Base-by-base conservation (phyloP, 441 rosid species). In the Gossypium schwendimanii region DNA sequence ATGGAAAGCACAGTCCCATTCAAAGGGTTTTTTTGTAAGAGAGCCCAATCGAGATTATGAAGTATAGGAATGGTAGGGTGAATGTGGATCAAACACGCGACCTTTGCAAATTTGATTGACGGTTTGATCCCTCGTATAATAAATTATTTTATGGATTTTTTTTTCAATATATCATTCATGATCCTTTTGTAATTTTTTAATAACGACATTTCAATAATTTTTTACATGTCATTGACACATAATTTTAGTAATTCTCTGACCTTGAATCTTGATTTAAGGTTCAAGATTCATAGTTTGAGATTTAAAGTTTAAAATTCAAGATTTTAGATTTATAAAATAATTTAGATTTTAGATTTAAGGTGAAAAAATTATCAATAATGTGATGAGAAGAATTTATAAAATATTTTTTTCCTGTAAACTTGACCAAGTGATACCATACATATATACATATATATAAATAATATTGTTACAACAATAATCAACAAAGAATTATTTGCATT, bases 231-330 rank as follows among this genome's bases (percentile, higher is more conserved):
- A 31, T 31, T 31, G 0, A 31, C 1, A 4, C 0, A 31, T 31
- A 0, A 28, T 28, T 28, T 28, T 0, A 0, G 0, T 0, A 28
- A 26, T 26, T 3, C 0, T 26, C 1, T 4, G 0, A 31, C 6
- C 6, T 0, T 31, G 0, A 31, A 31, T 28, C 1, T 4, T 4
- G 6, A 4, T 4, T 31, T 1, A 31, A 0, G 0, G 1, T 31
- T 31, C 2, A 0, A 31, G 0, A 4, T 31, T 31, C 1, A 31
- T 31, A 0, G 0, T 0, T 0, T 28, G 1, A 28, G 0, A 0
- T 28, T 4, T 28, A 28, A 0, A 0, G 0, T 28, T 28, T 28
- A 28, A 28, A 0, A 28, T 28, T 28, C 0, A 0, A n/a, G n/a
- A n/a, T n/a, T n/a, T n/a, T n/a, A n/a, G n/a, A n/a, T n/a, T n/a